phyloP scores from a whole-genome alignment of 345 rosid species.

The Physaria fendleri region DNA sequence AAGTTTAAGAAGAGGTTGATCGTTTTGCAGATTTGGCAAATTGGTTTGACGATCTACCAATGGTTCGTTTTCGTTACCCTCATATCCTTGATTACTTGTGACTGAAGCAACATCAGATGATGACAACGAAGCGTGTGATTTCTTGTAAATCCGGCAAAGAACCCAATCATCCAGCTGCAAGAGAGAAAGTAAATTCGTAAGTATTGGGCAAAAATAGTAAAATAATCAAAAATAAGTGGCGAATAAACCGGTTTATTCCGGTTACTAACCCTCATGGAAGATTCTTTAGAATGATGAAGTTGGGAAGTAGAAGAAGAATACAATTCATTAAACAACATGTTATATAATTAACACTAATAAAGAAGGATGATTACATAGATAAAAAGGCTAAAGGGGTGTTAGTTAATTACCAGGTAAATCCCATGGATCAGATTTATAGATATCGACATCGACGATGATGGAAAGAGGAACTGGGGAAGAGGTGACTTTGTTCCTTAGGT shows the following conservation, averaged over 20 bases:
- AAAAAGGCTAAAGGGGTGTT: too few relatives aligned
- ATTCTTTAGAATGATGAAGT: too few relatives aligned
- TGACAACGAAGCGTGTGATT: too few relatives aligned
- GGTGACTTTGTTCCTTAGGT: constrained; percentile 57
- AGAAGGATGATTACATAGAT: not conserved
- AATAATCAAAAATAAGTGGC: too few relatives aligned
- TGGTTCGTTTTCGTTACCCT: too few relatives aligned
- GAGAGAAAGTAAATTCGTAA: not conserved
- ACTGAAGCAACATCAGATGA: too few relatives aligned
- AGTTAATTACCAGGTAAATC: constrained; percentile 78
- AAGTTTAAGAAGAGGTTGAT: too few relatives aligned
- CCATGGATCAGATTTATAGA: constrained; percentile 96
- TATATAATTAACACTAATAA: not conserved
- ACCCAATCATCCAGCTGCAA: constrained; percentile 96
- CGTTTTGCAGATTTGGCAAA: constrained; percentile 30
- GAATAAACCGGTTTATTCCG: too few relatives aligned
- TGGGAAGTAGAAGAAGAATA: too few relatives aligned
- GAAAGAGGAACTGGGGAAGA: constrained; percentile 67
- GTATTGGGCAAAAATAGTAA: too few relatives aligned
- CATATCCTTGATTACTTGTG: constrained; percentile 59
- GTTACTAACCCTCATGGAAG: constrained; percentile 91
- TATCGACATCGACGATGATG: constrained; percentile 87
- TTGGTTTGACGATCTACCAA: constrained; percentile 14
- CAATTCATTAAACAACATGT: not conserved
- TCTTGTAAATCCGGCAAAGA: constrained; percentile 93